phyloP scores from a whole-genome alignment of 1,284 basidiomycete genomes.

The Malassezia furfur region DNA sequence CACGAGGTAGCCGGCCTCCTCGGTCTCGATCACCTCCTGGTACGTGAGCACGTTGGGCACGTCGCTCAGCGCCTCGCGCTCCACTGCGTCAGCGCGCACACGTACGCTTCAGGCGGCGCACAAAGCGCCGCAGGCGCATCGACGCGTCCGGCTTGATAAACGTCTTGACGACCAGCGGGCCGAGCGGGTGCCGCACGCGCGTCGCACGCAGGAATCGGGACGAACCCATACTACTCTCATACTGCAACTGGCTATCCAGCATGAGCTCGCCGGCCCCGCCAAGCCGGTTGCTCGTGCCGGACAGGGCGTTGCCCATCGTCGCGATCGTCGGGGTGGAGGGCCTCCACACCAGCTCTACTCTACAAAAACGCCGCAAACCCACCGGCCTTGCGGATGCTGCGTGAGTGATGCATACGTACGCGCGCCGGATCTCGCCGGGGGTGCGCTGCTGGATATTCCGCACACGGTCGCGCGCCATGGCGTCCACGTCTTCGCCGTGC shows the following conservation, averaged over 20 bases:
- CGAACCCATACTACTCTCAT: slow-evolving; percentile 61
- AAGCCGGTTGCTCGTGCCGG: slow-evolving; percentile 6
- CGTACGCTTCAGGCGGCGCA: slow-evolving; percentile 61
- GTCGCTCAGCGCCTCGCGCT: slow-evolving; percentile 72
- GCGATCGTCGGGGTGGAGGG: not conserved
- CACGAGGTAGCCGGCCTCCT: slow-evolving; percentile 88
- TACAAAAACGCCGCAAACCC: not conserved
- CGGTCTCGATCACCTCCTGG: slow-evolving; percentile 83
- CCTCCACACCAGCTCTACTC: slow-evolving; percentile 7
- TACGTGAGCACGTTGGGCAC: slow-evolving; percentile 83
- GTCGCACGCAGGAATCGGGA: slow-evolving; percentile 91
- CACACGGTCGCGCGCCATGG: slow-evolving; percentile 70
- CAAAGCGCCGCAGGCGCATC: slow-evolving; percentile 60
- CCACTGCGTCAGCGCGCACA: slow-evolving; percentile 47
- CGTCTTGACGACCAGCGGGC: slow-evolving; percentile 66
- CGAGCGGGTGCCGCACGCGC: slow-evolving; percentile 62
- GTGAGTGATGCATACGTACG: slow-evolving; percentile 20
- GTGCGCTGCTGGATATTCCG: slow-evolving; percentile 80
- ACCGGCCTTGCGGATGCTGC: slow-evolving; percentile 16
- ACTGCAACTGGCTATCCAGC: slow-evolving; percentile 3
- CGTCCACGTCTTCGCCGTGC: slow-evolving; percentile 64
- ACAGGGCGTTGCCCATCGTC: slow-evolving; percentile 12
- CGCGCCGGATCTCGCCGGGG: slow-evolving; percentile 62
- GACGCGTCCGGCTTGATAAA: slow-evolving; percentile 71
- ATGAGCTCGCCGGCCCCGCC: slow-evolving; percentile 12